phyloP scores from a whole-genome alignment of 495 filamentous ascomycete species.

The Trichocladium uniseriatum region DNA sequence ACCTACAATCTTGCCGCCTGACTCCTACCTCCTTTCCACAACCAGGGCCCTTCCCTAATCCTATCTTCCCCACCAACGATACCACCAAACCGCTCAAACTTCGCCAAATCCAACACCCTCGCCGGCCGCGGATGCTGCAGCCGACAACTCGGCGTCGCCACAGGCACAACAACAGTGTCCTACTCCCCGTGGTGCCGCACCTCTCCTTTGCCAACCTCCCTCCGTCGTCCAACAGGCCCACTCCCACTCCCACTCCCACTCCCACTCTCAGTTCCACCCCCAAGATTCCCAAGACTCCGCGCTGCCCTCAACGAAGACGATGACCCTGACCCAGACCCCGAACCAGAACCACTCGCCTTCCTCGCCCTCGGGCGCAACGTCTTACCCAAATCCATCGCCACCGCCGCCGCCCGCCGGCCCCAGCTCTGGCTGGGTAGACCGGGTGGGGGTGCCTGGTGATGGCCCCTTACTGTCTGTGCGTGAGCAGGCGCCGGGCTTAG shows the following conservation, averaged over 20 bases:
- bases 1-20: too few species aligned
- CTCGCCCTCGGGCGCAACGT: slow-evolving; percentile 11
- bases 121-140: slow-evolving; percentile 29
- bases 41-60: background rate
- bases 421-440: slow-evolving; percentile 8
- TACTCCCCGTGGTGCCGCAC: slow-evolving; percentile 2
- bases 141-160: slow-evolving; percentile 20
- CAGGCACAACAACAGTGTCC: slow-evolving; percentile 1
- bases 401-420: slow-evolving; percentile 19
- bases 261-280: background rate
- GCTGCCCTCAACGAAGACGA: background rate
- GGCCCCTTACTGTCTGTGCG: background rate
- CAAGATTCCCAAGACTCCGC: background rate
- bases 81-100: slow-evolving; percentile 21
- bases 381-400: slow-evolving; percentile 13
- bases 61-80: background rate
- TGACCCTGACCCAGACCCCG: background rate
- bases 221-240: background rate
- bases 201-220: background rate
- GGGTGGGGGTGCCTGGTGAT: too few species aligned
- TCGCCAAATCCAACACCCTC: slow-evolving; percentile 26
- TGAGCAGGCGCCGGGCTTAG: too few species aligned
- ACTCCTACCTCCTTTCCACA: background rate
- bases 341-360: background rate
- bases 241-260: background rate